phyloP scores from a whole-genome alignment of 768 basidiomycete genomes.

The Amanita muscaria region DNA sequence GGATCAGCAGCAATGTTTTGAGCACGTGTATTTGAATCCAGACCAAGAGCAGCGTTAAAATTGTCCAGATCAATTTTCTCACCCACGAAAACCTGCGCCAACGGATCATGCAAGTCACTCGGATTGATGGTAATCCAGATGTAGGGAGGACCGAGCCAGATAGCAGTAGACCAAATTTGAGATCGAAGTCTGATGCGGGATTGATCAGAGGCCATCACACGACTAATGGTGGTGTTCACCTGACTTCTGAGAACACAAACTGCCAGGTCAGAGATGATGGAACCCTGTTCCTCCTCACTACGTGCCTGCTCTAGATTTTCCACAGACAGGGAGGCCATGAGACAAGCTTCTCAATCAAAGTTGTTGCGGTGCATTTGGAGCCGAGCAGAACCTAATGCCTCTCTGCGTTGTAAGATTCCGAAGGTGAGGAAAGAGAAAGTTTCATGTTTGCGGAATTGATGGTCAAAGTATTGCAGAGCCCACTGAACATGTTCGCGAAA shows the following conservation, averaged over 20 bases:
- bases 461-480: conserved; percentile 21
- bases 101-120: conserved; percentile 4
- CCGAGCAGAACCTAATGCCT: conserved; percentile 13
- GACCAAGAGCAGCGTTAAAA: neutral
- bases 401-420: conserved; percentile 18
- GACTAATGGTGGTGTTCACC: conserved; percentile 5
- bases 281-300: conserved; percentile 18
- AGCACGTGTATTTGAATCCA: neutral
- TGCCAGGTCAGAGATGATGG: neutral
- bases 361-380: no score
- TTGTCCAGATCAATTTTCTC: conserved; percentile 1
- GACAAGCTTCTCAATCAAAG: no score
- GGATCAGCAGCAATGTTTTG: conserved; percentile 1
- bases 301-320: conserved; percentile 18
- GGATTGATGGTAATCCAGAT: conserved; percentile 6
- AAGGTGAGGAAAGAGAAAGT: conserved; percentile 25
- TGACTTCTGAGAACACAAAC: conserved; percentile 1
- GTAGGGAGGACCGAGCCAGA: neutral
- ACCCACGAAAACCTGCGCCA: neutral
- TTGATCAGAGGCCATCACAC: conserved; percentile 14
- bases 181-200: neutral
- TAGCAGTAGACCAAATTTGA: conserved; percentile 3
- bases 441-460: conserved; percentile 22
- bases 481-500: conserved; percentile 20
- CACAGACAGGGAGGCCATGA: no score